Base-by-base conservation (phyloP, 495 filamentous ascomycete species). In the Penicilliopsis zonata region DNA sequence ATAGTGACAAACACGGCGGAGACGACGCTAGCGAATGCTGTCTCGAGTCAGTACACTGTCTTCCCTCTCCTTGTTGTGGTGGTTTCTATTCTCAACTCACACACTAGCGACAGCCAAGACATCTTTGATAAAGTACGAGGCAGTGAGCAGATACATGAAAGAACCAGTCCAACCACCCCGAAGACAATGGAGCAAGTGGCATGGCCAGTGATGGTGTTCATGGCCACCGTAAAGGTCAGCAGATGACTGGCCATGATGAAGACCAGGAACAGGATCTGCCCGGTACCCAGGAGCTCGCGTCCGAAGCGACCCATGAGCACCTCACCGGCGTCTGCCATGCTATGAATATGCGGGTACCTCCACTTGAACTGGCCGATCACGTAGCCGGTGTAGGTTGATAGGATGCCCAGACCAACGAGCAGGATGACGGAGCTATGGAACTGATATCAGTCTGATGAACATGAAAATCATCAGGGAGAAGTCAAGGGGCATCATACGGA, bases 241-340 rank as follows among this genome's bases (percentile, higher is more conserved):
- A 86, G 63, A 48, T 90, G 84, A 18, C 78, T 81, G 15, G 72
- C 78, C 63, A 83, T 80, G 44, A 82, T 72, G 59, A 90, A 86
- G 18, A 80, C 49, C 19, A 86, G 63, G 52, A 86, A 78, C 28
- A 83, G 41, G 14, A 71, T 61, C 47, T 80, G 76, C 36, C 69
- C 74, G 31, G 53, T 50, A 5, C 76, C 75, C 39, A 81, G 51
- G 12, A 87, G 41, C 40, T 80, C 76, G 28, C 76, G 72, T 0
- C 80, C 80, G 15, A 69, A 59, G 18, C 38, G 53, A 3, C 80
- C 81, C 40, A 67, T 66, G 29, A 86, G 55, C 18, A 88, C 53
- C 27, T 72, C 60, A 12, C 76, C 77, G 7, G 73, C 80, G 42
- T 90, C 81, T 13, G 79, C 74, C 48, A 86, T 78, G 40, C 76